Evolutionary conservation across 805 yeast species (phyloP), one percentile per base, ranked within the genome.

Genomic region (Wickerhamiella lipophila): DNA sequence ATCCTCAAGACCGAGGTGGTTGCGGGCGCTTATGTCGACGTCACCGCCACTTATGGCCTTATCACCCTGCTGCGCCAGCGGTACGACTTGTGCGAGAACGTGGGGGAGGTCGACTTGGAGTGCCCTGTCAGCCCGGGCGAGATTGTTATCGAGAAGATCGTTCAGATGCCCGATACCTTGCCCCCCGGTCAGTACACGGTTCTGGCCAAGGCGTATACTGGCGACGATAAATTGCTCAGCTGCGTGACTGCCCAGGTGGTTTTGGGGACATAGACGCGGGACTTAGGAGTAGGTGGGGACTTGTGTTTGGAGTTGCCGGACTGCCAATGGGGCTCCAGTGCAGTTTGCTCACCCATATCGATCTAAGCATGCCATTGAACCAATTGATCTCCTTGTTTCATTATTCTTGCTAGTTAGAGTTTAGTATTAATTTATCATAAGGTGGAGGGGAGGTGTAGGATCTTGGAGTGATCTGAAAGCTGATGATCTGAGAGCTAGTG

Each of bases 121-220:
- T 92, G 98, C 64, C 98, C 98, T 1, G 66, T 92, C 38, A 62
- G 69, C 45, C 69, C 76, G 54, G 98, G 97, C 11, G 63, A 66
- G 45, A 81, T 85, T 57, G 67, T 69, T 47, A 68, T 92, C 49
- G 63, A 73, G 22, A 87, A 87, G 64, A 66, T 69, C 41, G 94
- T 92, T 22, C 88, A 80, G 59, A 77, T 92, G 50, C 98, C 98
- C 15, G 70, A 73, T 13, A 92, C 86, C 64, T 94, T 89, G 27
- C 98, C 98, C 51, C 96, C 97, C 19, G 98, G 98, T 36, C 81
- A 76, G 61, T 92, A 92, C 68, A 69, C 76, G 26, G 94, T 89
- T 23, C 69, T 73, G 47, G 97, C 96, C 16, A 78, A 89, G 60
- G 98, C 97, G 2, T 92, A 76, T 69, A 86, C 94, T 36, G 77